Base-by-base conservation (phyloP, 225 moss, liverwort and hornwort species). In the Polytrichum formosum region DNA sequence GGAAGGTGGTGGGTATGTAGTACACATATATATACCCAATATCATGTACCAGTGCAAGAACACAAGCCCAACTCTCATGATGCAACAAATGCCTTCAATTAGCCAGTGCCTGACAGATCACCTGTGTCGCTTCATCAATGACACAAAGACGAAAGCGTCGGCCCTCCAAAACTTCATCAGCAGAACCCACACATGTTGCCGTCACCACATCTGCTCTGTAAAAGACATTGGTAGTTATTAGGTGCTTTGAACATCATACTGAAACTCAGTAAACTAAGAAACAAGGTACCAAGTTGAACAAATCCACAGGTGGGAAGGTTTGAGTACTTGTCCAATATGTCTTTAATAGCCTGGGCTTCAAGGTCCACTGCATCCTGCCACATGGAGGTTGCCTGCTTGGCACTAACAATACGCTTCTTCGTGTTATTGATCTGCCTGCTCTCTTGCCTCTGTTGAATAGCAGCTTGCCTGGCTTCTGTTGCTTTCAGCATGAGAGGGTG, bases 71-170 rank as follows among this genome's bases (percentile, higher is more conserved):
- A 46, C 46, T 46, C 46, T 46, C 46, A 46, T 46, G 3, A 46
- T 10, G 46, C 46, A 9, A 46, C 46, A 46, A 46, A 46, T 46
- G 46, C 46, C 46, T 37, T 9, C 10, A 46, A 46, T 46, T 16
- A 46, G 46, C 46, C 46, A 37, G 46, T 46, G 46, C 0, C 46
- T 70, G 66, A 18, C 67, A 67, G 22, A 54, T 46, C 75, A 92
- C 92, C 88, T 97, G 93, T 65, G 96, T 93, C 68, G 93, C 93
- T 88, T 97, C 96, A 83, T 93, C 96, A 77, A 97, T 89, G 75
- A 92, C 85, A 75, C 96, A 97, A 10, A 90, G 77, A 46, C 78
- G 77, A 79, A 97, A 97, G 37, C 74, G 82, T 64, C 83, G 78
- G 79, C 85, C 83, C 69, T 97, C 91, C 72, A 97, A 77, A 66